Base-by-base conservation (phyloP, 345 rosid genomes). In the Bruguiera parviflora region DNA sequence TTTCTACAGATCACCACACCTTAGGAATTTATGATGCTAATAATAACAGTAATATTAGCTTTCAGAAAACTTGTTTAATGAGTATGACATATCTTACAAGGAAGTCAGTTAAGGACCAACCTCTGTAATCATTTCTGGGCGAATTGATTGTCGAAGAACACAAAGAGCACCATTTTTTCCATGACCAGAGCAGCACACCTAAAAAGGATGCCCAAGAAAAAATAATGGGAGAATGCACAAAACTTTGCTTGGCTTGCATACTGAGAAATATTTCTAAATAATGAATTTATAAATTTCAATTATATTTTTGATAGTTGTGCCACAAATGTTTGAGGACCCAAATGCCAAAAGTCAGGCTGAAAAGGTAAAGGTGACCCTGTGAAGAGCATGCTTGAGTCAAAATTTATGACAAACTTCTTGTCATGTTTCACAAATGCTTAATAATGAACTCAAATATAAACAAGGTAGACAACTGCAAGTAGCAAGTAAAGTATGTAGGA, bases 101-200 rank as follows among this genome's bases (percentile, higher is more conserved):
- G 59, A 56, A 56, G 29, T 24, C 59, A 56, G 24, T 68, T 57
- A 77, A 25, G 53, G 18, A 62, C 70, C 64, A 51, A 89, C 99
- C 97, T 95, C 99, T 57, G 99, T 92, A 59, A 95, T 95, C 88
- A 85, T 79, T 78, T 95, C 99, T 3, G 99, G 99, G 77, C 99
- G 88, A 86, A 95, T 78, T 46, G 99, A 95, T 81, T 92, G 99
- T 78, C 88, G 88, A 77, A 92, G 97, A 74, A 95, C 89, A 81
- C 83, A 88, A 49, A 95, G 75, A 66, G 94, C 61, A 37, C 99
- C 99, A 75, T 92, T 95, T 78, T 95, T 95, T 60, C 99, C 99
- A 82, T 95, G 97, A 80, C 99, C 99, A 73, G 99, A 95, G 79
- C 99, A 95, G 88, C 96, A 95, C 13, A 95, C 96, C 99, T 95